These are phyloP conservation scores for Coemansia sp. DNA, from an alignment of 192 early-diverging fungal genomes.

Conservation along the genomic window DNA sequence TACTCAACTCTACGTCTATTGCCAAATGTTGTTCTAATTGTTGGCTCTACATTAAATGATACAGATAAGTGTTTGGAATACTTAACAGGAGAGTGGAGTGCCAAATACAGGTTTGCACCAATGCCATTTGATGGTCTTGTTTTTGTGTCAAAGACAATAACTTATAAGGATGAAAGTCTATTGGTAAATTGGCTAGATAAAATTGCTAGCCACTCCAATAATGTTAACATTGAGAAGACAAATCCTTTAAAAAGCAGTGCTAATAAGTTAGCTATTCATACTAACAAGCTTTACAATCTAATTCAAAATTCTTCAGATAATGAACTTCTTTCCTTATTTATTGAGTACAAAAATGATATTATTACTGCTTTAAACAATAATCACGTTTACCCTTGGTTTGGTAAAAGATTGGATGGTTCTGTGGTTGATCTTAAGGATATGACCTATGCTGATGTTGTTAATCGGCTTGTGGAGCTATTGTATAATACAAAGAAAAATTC, in stretches of 20 bases:
- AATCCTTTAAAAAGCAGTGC: too few species aligned
- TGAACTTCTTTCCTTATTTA: slow-evolving; percentile 67
- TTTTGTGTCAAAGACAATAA: slow-evolving; percentile 76
- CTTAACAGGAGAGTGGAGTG: slow-evolving; percentile 90
- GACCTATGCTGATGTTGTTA: slow-evolving; percentile 72
- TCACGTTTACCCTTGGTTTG: slow-evolving; percentile 94
- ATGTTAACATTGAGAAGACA: too few species aligned
- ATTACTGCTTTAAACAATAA: slow-evolving; percentile 86
- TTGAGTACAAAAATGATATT: slow-evolving; percentile 76
- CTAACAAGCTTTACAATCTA: slow-evolving; percentile 77
- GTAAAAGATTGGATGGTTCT: slow-evolving; percentile 68
- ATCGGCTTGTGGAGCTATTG: slow-evolving; percentile 78
- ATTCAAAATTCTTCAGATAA: slow-evolving; percentile 80
- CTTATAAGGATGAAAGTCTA: slow-evolving; percentile 62
- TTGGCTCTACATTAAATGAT: slow-evolving; percentile 90
- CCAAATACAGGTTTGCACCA: slow-evolving; percentile 71
- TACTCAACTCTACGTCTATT: slow-evolving; percentile 69
- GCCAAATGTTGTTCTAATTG: slow-evolving; percentile 80
- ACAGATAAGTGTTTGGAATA: slow-evolving; percentile 84
- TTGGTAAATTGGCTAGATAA: too few species aligned
- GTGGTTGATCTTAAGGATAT: slow-evolving; percentile 47
- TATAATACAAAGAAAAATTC: slow-evolving; percentile 67
- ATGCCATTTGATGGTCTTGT: slow-evolving; percentile 75
- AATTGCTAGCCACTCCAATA: too few species aligned
- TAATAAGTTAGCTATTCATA: slow-evolving; percentile 31